These are phyloP conservation scores for Anthracocystis walkeri DNA, from an alignment of 1,284 basidiomycete genomes.

Conservation along the genomic window DNA sequence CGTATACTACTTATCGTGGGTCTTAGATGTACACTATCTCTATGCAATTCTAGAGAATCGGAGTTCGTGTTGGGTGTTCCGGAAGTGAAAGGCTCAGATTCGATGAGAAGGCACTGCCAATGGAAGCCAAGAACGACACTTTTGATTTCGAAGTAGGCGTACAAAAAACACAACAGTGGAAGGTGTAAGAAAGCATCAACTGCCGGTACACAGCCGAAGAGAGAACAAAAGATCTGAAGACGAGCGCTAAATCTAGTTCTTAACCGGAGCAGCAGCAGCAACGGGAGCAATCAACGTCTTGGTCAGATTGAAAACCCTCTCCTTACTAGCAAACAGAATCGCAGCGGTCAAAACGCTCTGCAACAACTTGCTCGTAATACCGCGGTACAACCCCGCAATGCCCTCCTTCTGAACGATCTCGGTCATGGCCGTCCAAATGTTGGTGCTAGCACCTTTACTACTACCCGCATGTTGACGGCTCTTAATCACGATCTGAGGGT, in stretches of 20 bases:
- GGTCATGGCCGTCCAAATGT: slow-evolving; percentile 68
- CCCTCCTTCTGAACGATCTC: slow-evolving; percentile 66
- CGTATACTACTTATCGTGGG: slow-evolving; percentile 91
- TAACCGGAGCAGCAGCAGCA: slow-evolving; percentile 33
- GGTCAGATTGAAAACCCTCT: slow-evolving; percentile 63
- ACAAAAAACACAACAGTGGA: neutral
- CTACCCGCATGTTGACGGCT: slow-evolving; percentile 65
- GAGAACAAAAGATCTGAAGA: neutral
- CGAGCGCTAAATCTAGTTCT: slow-evolving; percentile 18
- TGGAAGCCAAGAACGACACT: neutral
- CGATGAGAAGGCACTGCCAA: neutral
- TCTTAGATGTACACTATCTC: slow-evolving; percentile 34
- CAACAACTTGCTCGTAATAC: slow-evolving; percentile 65
- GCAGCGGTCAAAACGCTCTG: slow-evolving; percentile 68
- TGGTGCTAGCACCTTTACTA: slow-evolving; percentile 54
- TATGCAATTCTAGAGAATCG: slow-evolving; percentile 1
- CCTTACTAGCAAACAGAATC: slow-evolving; percentile 68
- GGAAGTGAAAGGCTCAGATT: neutral
- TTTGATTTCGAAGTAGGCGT: neutral
- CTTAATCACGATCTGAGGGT: slow-evolving; percentile 70
- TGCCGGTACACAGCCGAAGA: neutral
- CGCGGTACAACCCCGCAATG: slow-evolving; percentile 66
- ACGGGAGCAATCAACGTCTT: slow-evolving; percentile 50
- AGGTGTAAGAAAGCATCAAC: neutral
- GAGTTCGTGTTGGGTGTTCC: no score